A percentile compares a stretch with the other conserved stretches of the same genome.
These are phyloP conservation scores for Euclidium syriacum DNA, from an alignment of 345 rosid species.

Conservation along the genomic window DNA sequence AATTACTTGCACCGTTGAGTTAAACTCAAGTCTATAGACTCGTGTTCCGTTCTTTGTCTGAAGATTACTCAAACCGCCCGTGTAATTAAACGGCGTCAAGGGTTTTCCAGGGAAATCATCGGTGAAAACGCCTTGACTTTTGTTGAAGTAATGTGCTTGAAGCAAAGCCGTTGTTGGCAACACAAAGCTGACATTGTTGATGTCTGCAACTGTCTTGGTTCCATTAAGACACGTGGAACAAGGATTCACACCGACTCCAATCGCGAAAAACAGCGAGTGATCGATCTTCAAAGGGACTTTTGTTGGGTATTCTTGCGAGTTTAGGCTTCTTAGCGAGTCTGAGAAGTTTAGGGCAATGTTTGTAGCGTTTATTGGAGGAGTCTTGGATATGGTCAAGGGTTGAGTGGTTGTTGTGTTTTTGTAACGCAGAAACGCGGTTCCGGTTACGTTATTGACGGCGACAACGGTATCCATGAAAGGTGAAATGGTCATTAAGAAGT, in stretches of 20 bases:
- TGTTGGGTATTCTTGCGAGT: constrained; percentile 45
- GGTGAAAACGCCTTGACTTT: constrained; percentile 51
- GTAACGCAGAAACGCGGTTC: constrained; percentile 43
- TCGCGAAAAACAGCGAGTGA: constrained; percentile 46
- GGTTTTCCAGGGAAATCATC: constrained; percentile 67
- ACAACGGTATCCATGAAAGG: constrained; percentile 78
- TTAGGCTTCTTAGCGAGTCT: constrained; percentile 53
- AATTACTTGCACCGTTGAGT: constrained; percentile 61
- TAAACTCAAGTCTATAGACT: constrained; percentile 48
- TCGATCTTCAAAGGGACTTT: constrained; percentile 51
- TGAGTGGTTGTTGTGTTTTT: constrained; percentile 33
- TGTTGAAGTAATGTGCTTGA: constrained; percentile 59
- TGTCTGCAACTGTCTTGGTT: constrained; percentile 29
- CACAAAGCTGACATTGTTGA: constrained; percentile 58
- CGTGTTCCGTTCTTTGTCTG: constrained; percentile 59
- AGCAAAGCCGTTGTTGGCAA: constrained; percentile 58
- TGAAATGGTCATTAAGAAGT: constrained; percentile 50
- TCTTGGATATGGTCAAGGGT: constrained; percentile 32
- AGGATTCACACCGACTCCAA: constrained; percentile 58
- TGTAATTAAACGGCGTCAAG: constrained; percentile 42
- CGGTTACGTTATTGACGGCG: constrained; percentile 49
- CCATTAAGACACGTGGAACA: constrained; percentile 63
- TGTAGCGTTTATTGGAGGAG: constrained; percentile 63
- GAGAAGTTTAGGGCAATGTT: constrained; percentile 29
- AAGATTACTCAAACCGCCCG: constrained; percentile 39